These are phyloP conservation scores for Galerina marginata DNA, from an alignment of 768 basidiomycete genomes.

Conservation along the genomic window DNA sequence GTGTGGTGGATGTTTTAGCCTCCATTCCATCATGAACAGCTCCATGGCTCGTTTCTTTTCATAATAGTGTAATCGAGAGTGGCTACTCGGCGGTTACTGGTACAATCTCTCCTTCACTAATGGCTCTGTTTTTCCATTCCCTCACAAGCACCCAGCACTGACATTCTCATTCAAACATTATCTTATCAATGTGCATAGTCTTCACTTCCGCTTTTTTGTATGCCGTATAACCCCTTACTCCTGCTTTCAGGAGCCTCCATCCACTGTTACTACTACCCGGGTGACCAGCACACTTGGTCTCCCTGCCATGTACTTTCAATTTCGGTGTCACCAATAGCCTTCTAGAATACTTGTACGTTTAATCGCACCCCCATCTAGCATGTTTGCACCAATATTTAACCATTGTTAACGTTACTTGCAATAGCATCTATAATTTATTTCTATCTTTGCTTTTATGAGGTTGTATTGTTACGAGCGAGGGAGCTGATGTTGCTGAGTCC, in stretches of 20 bases:
- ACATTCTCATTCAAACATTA: not conserved
- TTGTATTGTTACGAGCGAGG: not conserved
- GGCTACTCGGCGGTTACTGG: not conserved
- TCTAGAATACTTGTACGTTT: conserved; percentile 23
- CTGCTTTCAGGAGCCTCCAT: not conserved
- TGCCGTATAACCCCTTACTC: not conserved
- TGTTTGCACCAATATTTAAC: not conserved
- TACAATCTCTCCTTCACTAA: conserved; percentile 1
- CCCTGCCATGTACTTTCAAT: not conserved
- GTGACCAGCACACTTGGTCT: not conserved
- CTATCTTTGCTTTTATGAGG: not conserved
- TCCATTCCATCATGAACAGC: not conserved
- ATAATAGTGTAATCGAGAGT: not conserved
- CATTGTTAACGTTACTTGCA: not conserved
- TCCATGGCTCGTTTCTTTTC: not conserved
- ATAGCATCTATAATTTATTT: conserved; percentile 8
- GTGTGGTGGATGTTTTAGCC: not conserved
- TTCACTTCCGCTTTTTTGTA: conserved; percentile 5
- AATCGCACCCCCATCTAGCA: conserved; percentile 11
- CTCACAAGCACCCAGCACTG: not conserved
- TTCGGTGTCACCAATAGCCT: conserved; percentile 4
- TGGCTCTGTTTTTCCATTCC: not conserved
- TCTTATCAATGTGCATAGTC: not conserved
- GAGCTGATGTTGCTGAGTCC: not conserved
- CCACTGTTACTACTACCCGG: not conserved